Evolutionary conservation across 805 yeast genomes (phyloP).

Genomic region (Nakazawaea anatomiae): DNA sequence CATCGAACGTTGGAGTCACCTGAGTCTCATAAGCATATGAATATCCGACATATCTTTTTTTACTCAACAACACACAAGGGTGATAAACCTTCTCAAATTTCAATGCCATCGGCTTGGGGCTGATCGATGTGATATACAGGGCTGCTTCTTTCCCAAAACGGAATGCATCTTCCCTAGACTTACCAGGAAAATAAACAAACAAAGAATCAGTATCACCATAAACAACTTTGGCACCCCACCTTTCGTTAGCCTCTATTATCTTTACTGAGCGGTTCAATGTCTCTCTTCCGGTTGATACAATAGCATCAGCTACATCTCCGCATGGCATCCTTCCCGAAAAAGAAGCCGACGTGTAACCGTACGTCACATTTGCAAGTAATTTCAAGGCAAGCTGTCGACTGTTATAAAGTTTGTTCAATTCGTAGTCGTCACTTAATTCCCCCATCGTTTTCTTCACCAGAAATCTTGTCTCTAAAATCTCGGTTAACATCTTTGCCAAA

Average conservation of each 20-base stretch:
- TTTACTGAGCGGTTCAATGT: conserved; percentile 66
- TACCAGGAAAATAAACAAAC: conserved; percentile 87
- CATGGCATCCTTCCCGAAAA: conserved; percentile 98
- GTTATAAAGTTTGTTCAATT: conserved; percentile 51
- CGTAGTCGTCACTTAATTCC: conserved; percentile 36
- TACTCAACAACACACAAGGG: conserved; percentile 76
- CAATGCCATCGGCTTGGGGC: conserved; percentile 77
- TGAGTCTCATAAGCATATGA: conserved; percentile 60
- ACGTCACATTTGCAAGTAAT: conserved; percentile 89
- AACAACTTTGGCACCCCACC: conserved; percentile 88
- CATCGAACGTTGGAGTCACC: conserved; percentile 68
- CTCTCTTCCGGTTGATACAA: conserved; percentile 88
- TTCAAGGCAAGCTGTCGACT: conserved; percentile 84
- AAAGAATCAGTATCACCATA: conserved; percentile 96
- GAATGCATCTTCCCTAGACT: conserved; percentile 72
- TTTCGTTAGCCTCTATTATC: conserved; percentile 49
- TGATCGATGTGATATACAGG: conserved; percentile 46
- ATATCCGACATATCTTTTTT: conserved; percentile 89
- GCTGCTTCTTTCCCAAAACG: conserved; percentile 69
- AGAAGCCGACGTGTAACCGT: conserved; percentile 93
- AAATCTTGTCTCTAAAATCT: conserved; percentile 73
- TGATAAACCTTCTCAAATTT: conserved; percentile 92
- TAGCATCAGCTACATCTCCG: conserved; percentile 90
- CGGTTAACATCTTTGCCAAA: conserved; percentile 78
- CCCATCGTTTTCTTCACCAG: conserved; percentile 75